These are phyloP conservation scores for Geoglossum glabrum DNA, from an alignment of 495 filamentous ascomycete genomes.

Conservation along the genomic window DNA sequence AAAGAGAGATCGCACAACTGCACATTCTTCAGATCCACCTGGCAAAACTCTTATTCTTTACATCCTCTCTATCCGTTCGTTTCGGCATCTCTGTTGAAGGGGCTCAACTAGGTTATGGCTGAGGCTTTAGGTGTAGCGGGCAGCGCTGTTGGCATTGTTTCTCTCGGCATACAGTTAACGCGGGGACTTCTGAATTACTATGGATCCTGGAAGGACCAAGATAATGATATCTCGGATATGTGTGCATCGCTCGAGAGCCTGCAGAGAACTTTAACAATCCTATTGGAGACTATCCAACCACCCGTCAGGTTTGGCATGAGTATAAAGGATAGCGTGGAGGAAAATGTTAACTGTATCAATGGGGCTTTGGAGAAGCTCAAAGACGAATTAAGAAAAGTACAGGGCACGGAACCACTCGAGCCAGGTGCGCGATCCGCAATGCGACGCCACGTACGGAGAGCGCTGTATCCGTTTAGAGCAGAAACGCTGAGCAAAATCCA, in stretches of 20 bases:
- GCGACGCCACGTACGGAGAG: constrained; percentile 6
- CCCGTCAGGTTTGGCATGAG: constrained; percentile 6
- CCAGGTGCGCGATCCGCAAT: constrained; percentile 6
- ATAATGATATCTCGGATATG: constrained; percentile 5
- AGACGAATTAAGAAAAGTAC: constrained; percentile 6
- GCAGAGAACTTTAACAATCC: constrained; percentile 4
- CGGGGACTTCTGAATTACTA: not conserved
- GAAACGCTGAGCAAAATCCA: constrained; percentile 6
- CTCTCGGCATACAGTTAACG: not conserved
- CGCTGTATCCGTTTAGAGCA: constrained; percentile 5
- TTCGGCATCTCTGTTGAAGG: not conserved
- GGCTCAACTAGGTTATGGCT: not conserved
- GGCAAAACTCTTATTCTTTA: not conserved
- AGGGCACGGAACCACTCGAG: constrained; percentile 3
- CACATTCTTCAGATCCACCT: not conserved
- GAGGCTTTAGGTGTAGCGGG: not conserved
- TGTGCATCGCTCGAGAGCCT: constrained; percentile 7
- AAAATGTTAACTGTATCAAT: constrained; percentile 4
- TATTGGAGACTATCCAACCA: constrained; percentile 5
- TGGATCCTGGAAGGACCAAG: constrained; percentile 5
- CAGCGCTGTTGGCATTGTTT: not conserved
- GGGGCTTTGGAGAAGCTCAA: constrained; percentile 6
- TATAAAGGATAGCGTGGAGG: constrained; percentile 5
- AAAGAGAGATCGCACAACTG: not conserved
- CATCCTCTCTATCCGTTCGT: not conserved